Base-by-base conservation (phyloP, 2,329 filamentous ascomycete genomes). In the Talaromyces piceae region DNA sequence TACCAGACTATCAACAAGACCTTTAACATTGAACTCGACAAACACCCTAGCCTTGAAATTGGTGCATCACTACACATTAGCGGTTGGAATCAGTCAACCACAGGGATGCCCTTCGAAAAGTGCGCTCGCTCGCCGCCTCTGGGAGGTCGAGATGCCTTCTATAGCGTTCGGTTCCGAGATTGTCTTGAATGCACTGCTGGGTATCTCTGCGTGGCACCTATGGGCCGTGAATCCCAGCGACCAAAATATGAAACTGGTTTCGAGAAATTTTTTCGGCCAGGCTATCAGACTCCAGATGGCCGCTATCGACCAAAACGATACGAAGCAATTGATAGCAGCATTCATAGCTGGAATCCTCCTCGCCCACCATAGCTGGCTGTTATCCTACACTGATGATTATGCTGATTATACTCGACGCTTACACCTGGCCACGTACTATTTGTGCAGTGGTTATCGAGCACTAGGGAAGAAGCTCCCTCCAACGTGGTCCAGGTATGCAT, bases 191-290 rank as follows among this genome's bases (percentile, higher is more conserved):
- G 50, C 50, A 18, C 41, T 52, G 23, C 22, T 52, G 27, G 50
- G 50, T 1, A 49, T 52, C 31, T 52, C 50, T 11, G 50, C 50
- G 3, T 52, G 50, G 50, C 50, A 52, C 45, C n/a, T 52, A 30
- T 52, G 50, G 50, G 46, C 50, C 3, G 22, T 49, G 22, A 49
- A 52, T 26, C 30, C 50, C 25, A 25, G 28, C 4, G 50, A 52
- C 12, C n/a, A 28, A 6, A 26, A 18, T 9, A 23, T 49, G 30
- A 45, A 39, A 18, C 5, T 33, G 4, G 28, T 18, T 7, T 49
- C 45, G 3, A 49, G 50, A 26, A 11, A 22, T 22, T 49, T 45
- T 18, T 52, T 52, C 41, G 50, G 50, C 16, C 33, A 52, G 8
- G 46, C 50, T 3, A 37, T 52, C 11, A 45, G 28, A n/a, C 25